These are phyloP conservation scores for Neonectria hederae DNA, from an alignment of 2,329 filamentous ascomycete genomes.

Conservation along the genomic window DNA sequence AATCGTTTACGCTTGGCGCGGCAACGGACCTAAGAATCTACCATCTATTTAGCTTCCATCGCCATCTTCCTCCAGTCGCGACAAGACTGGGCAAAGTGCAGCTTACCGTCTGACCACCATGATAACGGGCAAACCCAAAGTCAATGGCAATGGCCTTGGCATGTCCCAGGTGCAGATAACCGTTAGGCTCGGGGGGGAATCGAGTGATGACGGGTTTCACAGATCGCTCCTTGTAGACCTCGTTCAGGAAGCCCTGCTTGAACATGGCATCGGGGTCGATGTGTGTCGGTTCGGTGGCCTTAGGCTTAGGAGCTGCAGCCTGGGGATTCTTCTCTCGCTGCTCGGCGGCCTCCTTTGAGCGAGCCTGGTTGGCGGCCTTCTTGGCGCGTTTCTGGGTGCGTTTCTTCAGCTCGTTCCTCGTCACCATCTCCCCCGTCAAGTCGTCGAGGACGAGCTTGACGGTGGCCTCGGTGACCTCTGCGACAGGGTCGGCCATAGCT, in stretches of 20 bases:
- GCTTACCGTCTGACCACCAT: constrained; percentile 70
- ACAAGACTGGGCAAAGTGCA: not conserved
- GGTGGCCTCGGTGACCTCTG: constrained; percentile 41
- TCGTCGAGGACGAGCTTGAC: constrained; percentile 70
- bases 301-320: constrained; percentile 53
- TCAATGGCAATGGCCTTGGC: constrained; percentile 96
- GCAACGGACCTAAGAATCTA: constrained; percentile 44
- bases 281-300: constrained; percentile 53
- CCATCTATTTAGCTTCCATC: constrained; percentile 22
- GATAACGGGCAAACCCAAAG: constrained; percentile 90
- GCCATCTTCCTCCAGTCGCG: not conserved
- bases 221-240: constrained; percentile 76
- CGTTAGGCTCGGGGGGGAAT: constrained; percentile 90
- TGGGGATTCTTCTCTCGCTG: constrained; percentile 45
- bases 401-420: constrained; percentile 72
- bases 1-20: not conserved
- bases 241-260: constrained; percentile 78
- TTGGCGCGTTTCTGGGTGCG: constrained; percentile 66
- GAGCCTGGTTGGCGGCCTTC: constrained; percentile 63
- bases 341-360: constrained; percentile 49
- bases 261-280: constrained; percentile 76
- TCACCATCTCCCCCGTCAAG: constrained; percentile 73
- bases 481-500: constrained; percentile 41
- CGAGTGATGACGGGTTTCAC: constrained; percentile 71
- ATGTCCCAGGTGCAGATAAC: constrained; percentile 92